Conservation (phyloP, 768 basidiomycete genomes). For the Serpula lacrymans region DNA sequence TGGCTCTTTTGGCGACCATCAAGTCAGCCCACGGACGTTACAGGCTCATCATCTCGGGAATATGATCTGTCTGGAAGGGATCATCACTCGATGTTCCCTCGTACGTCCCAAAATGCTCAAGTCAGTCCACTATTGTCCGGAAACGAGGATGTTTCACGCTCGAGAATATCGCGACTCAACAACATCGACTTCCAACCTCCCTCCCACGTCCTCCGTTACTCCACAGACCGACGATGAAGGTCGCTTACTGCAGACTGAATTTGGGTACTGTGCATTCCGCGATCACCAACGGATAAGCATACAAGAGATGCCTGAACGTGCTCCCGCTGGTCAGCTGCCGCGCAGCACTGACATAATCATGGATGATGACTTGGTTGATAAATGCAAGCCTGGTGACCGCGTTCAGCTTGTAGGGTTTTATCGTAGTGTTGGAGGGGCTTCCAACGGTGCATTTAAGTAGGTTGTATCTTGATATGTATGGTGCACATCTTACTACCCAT, state of each 20-base stretch:
- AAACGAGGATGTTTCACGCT: slow-evolving; percentile 77
- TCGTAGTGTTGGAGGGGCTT: slow-evolving; percentile 89
- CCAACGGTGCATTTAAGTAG: slow-evolving; percentile 92
- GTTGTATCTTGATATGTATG: slow-evolving; percentile 20
- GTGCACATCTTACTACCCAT: slow-evolving; percentile 11
- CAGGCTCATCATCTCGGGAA: slow-evolving; percentile 86
- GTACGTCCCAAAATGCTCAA: slow-evolving; percentile 98
- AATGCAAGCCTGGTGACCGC: slow-evolving; percentile 96
- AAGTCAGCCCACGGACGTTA: slow-evolving; percentile 92
- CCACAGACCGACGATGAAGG: slow-evolving; percentile 94
- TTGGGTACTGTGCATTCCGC: slow-evolving; percentile 84
- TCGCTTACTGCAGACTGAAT: slow-evolving; percentile 84
- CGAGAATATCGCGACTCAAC: slow-evolving; percentile 93
- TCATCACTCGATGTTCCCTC: slow-evolving; percentile 96
- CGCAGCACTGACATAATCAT: slow-evolving; percentile 94
- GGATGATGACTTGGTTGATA: slow-evolving; percentile 96
- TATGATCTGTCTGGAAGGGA: slow-evolving; percentile 97
- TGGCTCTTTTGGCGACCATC: slow-evolving; percentile 97
- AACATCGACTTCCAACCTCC: slow-evolving; percentile 78
- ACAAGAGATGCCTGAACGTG: slow-evolving; percentile 99
- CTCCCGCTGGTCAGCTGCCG: slow-evolving; percentile 95
- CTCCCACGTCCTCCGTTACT: slow-evolving; percentile 81
- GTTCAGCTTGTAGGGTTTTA: slow-evolving; percentile 96
- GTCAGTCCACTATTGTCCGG: slow-evolving; percentile 94
- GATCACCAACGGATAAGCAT: slow-evolving; percentile 98